Conservation (phyloP, 345 rosid species). For the Pelargonium nanum region DNA sequence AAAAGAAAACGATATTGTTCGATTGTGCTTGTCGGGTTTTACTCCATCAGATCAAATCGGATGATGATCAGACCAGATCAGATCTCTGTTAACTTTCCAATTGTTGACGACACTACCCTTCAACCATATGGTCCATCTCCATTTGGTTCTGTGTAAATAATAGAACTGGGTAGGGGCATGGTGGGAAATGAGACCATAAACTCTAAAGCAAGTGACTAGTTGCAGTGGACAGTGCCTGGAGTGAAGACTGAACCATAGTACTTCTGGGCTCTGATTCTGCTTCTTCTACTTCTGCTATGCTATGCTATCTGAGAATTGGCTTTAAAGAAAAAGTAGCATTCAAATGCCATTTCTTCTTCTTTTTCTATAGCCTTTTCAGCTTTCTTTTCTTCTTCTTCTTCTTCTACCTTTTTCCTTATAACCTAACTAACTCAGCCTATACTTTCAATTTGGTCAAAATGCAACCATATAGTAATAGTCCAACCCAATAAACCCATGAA, state of each 20-base stretch:
- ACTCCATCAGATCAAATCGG: conserved; percentile 4
- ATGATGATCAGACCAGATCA: not conserved
- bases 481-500: too few relatives aligned
- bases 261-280: not conserved
- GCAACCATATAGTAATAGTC: not conserved
- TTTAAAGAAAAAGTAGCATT: not conserved
- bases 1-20: conserved; percentile 27
- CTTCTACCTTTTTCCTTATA: not conserved
- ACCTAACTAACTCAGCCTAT: not conserved
- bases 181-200: not conserved
- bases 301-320: not conserved
- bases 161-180: not conserved
- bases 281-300: not conserved
- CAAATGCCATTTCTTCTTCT: not conserved
- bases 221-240: not conserved
- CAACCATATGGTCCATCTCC: not conserved
- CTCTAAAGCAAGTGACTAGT: not conserved
- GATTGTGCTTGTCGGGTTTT: conserved; percentile 30
- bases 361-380: not conserved
- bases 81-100: not conserved
- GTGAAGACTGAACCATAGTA: not conserved
- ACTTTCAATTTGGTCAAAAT: not conserved
- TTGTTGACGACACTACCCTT: not conserved
- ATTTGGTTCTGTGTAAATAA: not conserved
- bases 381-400: too few relatives aligned